Percentiles rank a stretch among this genome's conserved stretches.
phyloP scores from a whole-genome alignment of 75 land plant genomes.

The Adiantum capillusveneris region DNA sequence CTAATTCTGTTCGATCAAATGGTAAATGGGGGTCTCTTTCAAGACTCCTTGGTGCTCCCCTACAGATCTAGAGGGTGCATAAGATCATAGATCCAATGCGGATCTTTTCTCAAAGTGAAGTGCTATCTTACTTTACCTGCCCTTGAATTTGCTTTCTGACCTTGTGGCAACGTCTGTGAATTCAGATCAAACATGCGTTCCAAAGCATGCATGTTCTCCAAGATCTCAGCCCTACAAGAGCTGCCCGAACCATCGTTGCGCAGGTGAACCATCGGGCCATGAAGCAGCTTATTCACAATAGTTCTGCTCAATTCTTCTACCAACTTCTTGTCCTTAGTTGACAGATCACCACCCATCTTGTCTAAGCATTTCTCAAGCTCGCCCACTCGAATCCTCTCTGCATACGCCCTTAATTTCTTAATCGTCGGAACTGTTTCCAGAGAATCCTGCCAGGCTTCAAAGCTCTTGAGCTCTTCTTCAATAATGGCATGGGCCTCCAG shows the following conservation, averaged over 20 bases:
- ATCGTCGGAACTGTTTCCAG: slow-evolving; percentile 55
- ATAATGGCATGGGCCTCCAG: slow-evolving; percentile 54
- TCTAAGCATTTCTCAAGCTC: slow-evolving; percentile 46
- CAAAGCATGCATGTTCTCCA: slow-evolving; percentile 62
- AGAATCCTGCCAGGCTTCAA: slow-evolving; percentile 54
- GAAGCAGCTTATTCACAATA: slow-evolving; percentile 56
- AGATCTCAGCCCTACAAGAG: slow-evolving; percentile 36
- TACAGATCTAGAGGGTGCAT: too few species aligned
- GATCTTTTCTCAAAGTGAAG: too few species aligned
- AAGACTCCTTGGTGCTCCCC: too few species aligned
- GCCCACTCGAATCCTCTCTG: slow-evolving; percentile 30
- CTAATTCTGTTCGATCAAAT: too few species aligned
- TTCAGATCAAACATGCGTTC: slow-evolving; percentile 52
- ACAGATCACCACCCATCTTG: slow-evolving; percentile 39
- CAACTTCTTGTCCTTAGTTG: slow-evolving; percentile 28
- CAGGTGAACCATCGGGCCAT: slow-evolving; percentile 57
- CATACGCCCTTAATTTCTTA: slow-evolving; percentile 44
- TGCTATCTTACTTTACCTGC: slow-evolving; percentile 9
- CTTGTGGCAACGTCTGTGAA: slow-evolving; percentile 25
- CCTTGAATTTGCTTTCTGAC: slow-evolving; percentile 21
- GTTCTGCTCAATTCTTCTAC: slow-evolving; percentile 44
- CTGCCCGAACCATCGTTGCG: slow-evolving; percentile 43
- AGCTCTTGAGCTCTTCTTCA: slow-evolving; percentile 30
- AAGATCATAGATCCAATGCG: too few species aligned
- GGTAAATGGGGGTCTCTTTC: too few species aligned